These are phyloP conservation scores for Laguncularia racemosa DNA, from an alignment of 345 rosid genomes.

Conservation along the genomic window DNA sequence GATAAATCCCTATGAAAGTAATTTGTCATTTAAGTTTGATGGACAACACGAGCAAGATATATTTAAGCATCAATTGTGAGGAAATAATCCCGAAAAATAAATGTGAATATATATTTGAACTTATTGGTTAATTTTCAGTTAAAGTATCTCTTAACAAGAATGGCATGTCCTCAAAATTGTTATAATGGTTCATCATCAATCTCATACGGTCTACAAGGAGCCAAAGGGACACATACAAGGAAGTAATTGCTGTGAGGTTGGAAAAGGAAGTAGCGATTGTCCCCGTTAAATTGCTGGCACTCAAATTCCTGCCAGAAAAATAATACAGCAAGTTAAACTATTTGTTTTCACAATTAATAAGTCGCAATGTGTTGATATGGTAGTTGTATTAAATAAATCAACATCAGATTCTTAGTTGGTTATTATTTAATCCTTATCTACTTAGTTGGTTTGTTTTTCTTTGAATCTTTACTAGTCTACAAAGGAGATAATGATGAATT, in stretches of 20 bases:
- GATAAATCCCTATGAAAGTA: slow-evolving; percentile 21
- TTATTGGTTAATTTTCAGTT: too few relatives aligned
- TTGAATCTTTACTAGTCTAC: too few relatives aligned
- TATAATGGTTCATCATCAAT: not conserved
- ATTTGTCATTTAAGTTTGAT: not conserved
- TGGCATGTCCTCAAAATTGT: too few relatives aligned
- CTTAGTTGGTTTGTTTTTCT: too few relatives aligned
- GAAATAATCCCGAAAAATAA: not conserved
- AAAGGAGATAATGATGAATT: too few relatives aligned
- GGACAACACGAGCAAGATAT: too few relatives aligned
- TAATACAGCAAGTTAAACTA: too few relatives aligned
- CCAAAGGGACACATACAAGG: slow-evolving; percentile 14
- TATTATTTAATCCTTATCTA: too few relatives aligned
- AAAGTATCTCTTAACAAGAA: too few relatives aligned
- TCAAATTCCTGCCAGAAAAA: slow-evolving; percentile 17
- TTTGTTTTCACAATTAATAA: too few relatives aligned
- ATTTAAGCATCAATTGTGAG: not conserved
- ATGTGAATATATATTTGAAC: not conserved
- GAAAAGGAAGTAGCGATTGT: slow-evolving; percentile 8
- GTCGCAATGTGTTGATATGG: not conserved
- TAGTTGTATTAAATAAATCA: too few relatives aligned
- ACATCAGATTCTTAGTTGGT: too few relatives aligned
- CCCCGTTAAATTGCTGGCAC: slow-evolving; percentile 25
- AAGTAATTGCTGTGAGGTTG: slow-evolving; percentile 13
- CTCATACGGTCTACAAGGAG: not conserved